Evolutionary conservation across 1,284 basidiomycete species (phyloP), one percentile per base, ranked within the genome.

Genomic region (Gymnopus androsaceus): DNA sequence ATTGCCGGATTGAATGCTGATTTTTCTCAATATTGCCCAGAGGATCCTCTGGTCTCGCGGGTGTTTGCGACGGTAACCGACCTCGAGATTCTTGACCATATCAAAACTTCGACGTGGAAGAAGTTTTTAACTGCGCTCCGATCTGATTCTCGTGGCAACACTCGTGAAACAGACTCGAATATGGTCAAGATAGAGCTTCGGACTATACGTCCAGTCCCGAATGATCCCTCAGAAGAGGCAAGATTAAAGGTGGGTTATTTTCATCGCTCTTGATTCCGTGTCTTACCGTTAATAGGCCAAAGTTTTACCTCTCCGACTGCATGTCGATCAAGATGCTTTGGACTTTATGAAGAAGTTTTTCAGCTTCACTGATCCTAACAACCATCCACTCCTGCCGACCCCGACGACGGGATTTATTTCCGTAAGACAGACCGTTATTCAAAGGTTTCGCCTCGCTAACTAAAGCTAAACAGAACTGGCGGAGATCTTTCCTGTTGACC

Each of bases 311-410:
- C 77, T 99, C 3, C 82, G 95, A 23, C 74, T 99, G 36, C 94
- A 98, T 70, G 93, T 99, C 19, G 96, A 99, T 70, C 96, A 99
- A 74, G 97, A 99, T 71, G 96, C 97, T 7, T 82, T 99, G 14
- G 97, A 99, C 70, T 99, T 99, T 69, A 74, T 99, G 67, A 99
- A 99, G 76, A 89, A 89, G 58, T 98, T 98, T 72, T 95, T 95
- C 70, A 90, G 86, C 63, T 98, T 98, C 77, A 84, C 89, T 64
- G 84, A 89, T 63, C 77, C 85, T 33, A 75, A 82, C 44, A 69
- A 2, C 67, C 75, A 3, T 63, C 75, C 23, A 58, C 71, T 44
- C 64, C 67, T 15, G 53, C 71, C 8, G 68, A 72, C 17, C 61
- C 77, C 19, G 63, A 73, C 34, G 75, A 78, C 40, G 69, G 73